Conservation (phyloP, 306 rosid species). For the Quercus dentata region DNA sequence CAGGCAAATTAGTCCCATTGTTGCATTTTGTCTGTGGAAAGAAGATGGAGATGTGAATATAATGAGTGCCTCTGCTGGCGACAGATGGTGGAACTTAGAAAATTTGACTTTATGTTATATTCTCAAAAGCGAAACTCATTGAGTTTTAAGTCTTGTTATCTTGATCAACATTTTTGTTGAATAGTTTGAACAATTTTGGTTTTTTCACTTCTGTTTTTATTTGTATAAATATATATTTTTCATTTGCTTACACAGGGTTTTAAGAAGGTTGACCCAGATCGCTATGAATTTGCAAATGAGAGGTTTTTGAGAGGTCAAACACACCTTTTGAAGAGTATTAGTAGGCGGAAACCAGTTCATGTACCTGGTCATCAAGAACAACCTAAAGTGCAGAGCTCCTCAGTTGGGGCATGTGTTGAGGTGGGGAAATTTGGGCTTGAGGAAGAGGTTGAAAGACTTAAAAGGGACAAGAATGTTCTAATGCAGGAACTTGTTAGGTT, state of each 20-base stretch:
- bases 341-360: slow-evolving; percentile 45
- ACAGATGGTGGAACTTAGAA: not conserved
- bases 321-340: slow-evolving; percentile 50
- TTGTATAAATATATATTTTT: not conserved
- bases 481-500: slow-evolving; percentile 72
- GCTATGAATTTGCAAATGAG: slow-evolving; percentile 70
- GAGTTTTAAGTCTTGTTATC: not conserved
- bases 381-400: slow-evolving; percentile 36
- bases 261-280: slow-evolving; percentile 61
- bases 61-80: not conserved
- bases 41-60: not conserved
- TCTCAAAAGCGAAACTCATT: not conserved
- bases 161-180: not conserved
- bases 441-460: slow-evolving; percentile 55
- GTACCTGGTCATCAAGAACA: slow-evolving; percentile 33
- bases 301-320: slow-evolving; percentile 61
- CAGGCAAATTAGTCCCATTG: not conserved
- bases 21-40: no score
- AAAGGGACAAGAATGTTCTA: slow-evolving; percentile 61
- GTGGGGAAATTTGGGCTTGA: slow-evolving; percentile 52
- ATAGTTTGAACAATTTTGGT: not conserved
- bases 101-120: not conserved
- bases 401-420: slow-evolving; percentile 37
- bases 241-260: slow-evolving; percentile 50
- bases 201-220: not conserved